Conservation (phyloP, 805 yeast genomes). For the Hanseniaspora hatyaiensis region DNA sequence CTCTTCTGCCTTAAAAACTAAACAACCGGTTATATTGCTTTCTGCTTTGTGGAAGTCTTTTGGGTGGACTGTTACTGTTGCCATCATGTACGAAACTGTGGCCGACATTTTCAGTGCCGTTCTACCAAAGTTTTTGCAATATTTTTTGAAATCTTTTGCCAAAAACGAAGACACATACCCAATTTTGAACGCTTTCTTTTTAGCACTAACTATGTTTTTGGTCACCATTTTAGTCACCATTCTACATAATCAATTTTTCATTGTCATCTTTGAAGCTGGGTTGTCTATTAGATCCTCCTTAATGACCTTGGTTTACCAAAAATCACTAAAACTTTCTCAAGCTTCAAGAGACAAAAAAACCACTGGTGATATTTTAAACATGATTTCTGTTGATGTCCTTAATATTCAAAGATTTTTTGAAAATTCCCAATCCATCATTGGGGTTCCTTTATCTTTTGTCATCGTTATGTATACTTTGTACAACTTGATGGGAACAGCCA, state of each 20-base stretch:
- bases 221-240: slow-evolving; percentile 51
- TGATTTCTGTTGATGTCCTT: slow-evolving; percentile 64
- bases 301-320: slow-evolving; percentile 56
- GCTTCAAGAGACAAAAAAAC: slow-evolving; percentile 48
- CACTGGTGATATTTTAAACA: slow-evolving; percentile 70
- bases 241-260: slow-evolving; percentile 56
- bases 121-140: slow-evolving; percentile 48
- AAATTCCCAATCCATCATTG: slow-evolving; percentile 42
- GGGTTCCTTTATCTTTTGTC: slow-evolving; percentile 48
- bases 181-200: slow-evolving; percentile 46
- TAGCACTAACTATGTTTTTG: slow-evolving; percentile 53
- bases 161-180: slow-evolving; percentile 31
- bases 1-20: slow-evolving; percentile 6
- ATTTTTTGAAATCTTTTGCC: slow-evolving; percentile 38
- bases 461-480: slow-evolving; percentile 45
- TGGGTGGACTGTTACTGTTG: slow-evolving; percentile 30
- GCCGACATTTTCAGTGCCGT: slow-evolving; percentile 34
- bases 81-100: slow-evolving; percentile 31
- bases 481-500: slow-evolving; percentile 45
- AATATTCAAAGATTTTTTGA: slow-evolving; percentile 50
- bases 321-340: slow-evolving; percentile 56
- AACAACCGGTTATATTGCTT: slow-evolving; percentile 25
- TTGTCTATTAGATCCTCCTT: slow-evolving; percentile 55
- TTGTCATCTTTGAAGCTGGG: slow-evolving; percentile 48
- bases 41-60: slow-evolving; percentile 32